Evolutionary conservation across 1,284 basidiomycete genomes (phyloP), one percentile per base, ranked within the genome.

Genomic region (Trametes pubescens): DNA sequence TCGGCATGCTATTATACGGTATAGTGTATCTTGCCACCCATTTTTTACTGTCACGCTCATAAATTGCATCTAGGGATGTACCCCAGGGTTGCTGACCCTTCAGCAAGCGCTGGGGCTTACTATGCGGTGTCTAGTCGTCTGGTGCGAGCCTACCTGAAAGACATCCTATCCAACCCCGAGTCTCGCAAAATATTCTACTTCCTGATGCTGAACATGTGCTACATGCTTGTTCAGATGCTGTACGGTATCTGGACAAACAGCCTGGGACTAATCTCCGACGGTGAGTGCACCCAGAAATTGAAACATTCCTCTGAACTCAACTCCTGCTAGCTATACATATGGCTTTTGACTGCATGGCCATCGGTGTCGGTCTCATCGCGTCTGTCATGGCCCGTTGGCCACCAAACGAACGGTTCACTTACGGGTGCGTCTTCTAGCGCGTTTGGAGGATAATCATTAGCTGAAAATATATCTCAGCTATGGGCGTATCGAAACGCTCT

Each of bases 201-300:
- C 80, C 83, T 99, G 57, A 85, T 96, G 77, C 82, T 99, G 59
- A 99, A 99, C 76, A 82, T 99, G 76, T 91, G 87, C 65, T 99
- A 96, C 78, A 99, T 99, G 98, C 84, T 94, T 37, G 89, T 97
- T 14, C 95, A 97, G 78, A 94, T 97, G 91, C 77, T 93, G 60
- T 99, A 97, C 75, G 98, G 98, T 7, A 90, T 99, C 26, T 97
- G 96, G 92, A 99, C 98, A 26, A 99, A 99, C 75, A 96, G 93
- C 72, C 78, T 99, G 52, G 98, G 98, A 1, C 81, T 99, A 37
- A 99, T 99, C 64, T 98, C 95, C 16, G 98, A 99, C 77, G 95
- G 96, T 96, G 73, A 74, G 90, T 48, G 24, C 55, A 48, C 10
- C 21, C 32, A 5, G 38, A 6, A 32, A 4, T 8, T 14, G 11